A percentile compares a stretch with the other conserved stretches of the same genome.
phyloP scores from a whole-genome alignment of 2,329 filamentous ascomycete species.

The Trichoderma sp. region DNA sequence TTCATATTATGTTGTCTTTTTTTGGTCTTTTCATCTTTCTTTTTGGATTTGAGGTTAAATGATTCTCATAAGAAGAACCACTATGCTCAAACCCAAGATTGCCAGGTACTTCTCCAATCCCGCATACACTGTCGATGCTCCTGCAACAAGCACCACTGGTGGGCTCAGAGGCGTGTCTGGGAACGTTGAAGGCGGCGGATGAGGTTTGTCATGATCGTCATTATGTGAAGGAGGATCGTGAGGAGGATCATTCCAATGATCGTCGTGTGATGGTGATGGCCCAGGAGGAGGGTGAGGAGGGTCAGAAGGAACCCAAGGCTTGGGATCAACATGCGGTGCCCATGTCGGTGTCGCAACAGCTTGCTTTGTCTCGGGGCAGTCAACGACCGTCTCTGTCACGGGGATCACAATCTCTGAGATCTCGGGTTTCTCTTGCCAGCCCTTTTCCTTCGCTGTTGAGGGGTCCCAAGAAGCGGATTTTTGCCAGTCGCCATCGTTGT shows the following conservation, averaged over 20 bases:
- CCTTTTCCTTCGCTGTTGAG: background rate
- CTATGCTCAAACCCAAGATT: background rate
- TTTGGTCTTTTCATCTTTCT: background rate
- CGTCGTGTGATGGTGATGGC: background rate
- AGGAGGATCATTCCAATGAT: background rate
- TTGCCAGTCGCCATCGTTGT: background rate
- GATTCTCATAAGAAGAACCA: background rate
- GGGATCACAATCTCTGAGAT: background rate
- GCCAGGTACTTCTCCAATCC: background rate
- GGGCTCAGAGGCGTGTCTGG: background rate
- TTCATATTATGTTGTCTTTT: background rate
- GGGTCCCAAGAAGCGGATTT: background rate
- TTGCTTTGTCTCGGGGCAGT: constrained; percentile 2
- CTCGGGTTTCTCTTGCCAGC: background rate
- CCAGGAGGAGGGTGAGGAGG: background rate
- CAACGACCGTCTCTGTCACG: background rate
- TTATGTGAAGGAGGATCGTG: background rate
- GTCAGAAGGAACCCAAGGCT: background rate
- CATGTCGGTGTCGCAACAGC: background rate
- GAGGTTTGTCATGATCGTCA: background rate
- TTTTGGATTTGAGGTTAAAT: background rate
- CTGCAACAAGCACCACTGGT: background rate
- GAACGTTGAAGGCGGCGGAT: background rate
- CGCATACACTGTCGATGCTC: background rate
- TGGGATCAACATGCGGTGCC: background rate